Percentiles rank a stretch among this genome's conserved stretches.
Conservation (phyloP, 805 yeast species). For the Spathaspora gorwiae region DNA sequence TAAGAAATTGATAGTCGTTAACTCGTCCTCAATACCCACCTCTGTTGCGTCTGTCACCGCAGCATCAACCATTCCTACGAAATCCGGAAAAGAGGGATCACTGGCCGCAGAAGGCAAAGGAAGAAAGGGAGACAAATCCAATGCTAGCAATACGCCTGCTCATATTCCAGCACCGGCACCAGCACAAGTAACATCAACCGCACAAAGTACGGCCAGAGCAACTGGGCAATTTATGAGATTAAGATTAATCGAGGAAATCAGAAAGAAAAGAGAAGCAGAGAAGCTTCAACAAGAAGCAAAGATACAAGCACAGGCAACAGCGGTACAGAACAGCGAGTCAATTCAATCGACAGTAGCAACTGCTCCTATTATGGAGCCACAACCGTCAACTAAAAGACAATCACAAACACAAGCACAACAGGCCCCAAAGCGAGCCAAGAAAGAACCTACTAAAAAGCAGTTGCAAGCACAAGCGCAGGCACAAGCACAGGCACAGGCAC, state of each 20-base stretch:
- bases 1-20: conserved; percentile 37
- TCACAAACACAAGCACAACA: conserved; percentile 13
- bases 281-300: conserved; percentile 39
- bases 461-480: conserved; percentile 11
- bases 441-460: conserved; percentile 9
- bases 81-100: conserved; percentile 17
- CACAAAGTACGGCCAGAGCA: conserved; percentile 11
- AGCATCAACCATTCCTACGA: conserved; percentile 12
- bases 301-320: conserved; percentile 31
- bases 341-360: not conserved
- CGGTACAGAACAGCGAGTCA: conserved; percentile 4
- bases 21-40: conserved; percentile 17
- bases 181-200: conserved; percentile 3
- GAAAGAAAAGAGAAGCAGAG: conserved; percentile 55
- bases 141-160: conserved; percentile 13
- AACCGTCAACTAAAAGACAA: conserved; percentile 12
- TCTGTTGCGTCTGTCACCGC: conserved; percentile 11
- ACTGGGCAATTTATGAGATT: conserved; percentile 76
- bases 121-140: conserved; percentile 15
- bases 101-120: conserved; percentile 28
- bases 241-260: conserved; percentile 81
- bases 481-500: conserved; percentile 7
- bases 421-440: conserved; percentile 11
- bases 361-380: conserved; percentile 2
- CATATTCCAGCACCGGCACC: conserved; percentile 11